Conservation (phyloP, 1,284 basidiomycete species). For the Heterobasidion occidentale region DNA sequence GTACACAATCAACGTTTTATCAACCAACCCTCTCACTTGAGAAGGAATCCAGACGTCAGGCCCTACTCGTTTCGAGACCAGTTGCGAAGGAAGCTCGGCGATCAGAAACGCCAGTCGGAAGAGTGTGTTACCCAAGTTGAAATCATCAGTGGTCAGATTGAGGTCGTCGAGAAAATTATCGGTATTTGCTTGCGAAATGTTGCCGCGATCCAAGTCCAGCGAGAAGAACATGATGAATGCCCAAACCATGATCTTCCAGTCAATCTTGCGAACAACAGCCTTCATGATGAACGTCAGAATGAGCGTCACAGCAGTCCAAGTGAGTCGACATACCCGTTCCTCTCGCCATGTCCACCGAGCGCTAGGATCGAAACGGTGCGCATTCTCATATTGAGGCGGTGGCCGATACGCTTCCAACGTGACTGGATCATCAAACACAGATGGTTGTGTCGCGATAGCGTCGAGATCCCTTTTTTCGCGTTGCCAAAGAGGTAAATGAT, state of each 20-base stretch:
- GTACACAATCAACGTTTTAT: not conserved
- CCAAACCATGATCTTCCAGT: constrained; percentile 58
- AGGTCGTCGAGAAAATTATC: constrained; percentile 62
- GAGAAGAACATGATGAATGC: constrained; percentile 58
- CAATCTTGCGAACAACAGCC: constrained; percentile 52
- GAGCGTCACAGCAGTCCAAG: not conserved
- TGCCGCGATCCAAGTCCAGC: constrained; percentile 46
- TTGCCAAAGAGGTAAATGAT: constrained; percentile 11
- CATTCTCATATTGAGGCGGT: constrained; percentile 51
- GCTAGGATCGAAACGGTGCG: constrained; percentile 56
- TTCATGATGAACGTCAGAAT: constrained; percentile 14
- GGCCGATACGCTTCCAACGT: constrained; percentile 49
- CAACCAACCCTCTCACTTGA: constrained; percentile 30
- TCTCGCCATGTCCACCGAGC: constrained; percentile 69
- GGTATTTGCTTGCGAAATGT: constrained; percentile 58
- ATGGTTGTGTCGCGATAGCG: constrained; percentile 25
- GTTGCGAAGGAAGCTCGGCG: constrained; percentile 63
- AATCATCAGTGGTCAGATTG: constrained; percentile 52
- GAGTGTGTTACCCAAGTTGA: constrained; percentile 53
- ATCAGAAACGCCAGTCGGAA: constrained; percentile 48
- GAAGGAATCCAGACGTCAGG: constrained; percentile 69
- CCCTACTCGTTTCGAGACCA: constrained; percentile 64
- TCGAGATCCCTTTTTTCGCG: constrained; percentile 10
- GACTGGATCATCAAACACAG: constrained; percentile 38
- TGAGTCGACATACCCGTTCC: constrained; percentile 36